Evolutionary conservation across 768 basidiomycete genomes (phyloP).

Genomic region (Exidia glandulosa): DNA sequence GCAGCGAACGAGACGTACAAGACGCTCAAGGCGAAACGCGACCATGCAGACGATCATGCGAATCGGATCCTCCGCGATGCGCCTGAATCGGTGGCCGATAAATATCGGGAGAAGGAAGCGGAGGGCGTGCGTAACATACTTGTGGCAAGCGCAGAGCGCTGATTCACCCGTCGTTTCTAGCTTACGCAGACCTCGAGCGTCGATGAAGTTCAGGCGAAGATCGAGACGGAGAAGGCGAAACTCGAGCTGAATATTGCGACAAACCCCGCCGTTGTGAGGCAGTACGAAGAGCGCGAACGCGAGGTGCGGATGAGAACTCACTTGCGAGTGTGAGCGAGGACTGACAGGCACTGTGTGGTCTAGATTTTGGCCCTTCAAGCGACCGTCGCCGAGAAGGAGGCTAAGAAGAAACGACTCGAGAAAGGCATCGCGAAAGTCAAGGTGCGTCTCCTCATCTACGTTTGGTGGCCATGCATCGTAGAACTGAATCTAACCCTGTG

Average conservation of each 20-base stretch:
- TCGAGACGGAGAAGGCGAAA: conserved; percentile 51
- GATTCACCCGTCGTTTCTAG: too few species aligned
- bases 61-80: too few species aligned
- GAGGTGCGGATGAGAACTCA: too few species aligned
- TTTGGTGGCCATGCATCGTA: background rate
- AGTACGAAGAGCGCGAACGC: conserved; percentile 64
- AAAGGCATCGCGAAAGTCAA: conserved; percentile 49
- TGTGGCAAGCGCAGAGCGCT: too few species aligned
- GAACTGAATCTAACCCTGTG: background rate
- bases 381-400: conserved; percentile 43
- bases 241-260: conserved; percentile 63
- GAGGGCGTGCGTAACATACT: too few species aligned
- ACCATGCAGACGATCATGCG: too few species aligned
- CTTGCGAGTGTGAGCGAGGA: too few species aligned
- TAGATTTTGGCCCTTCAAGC: conserved; percentile 57
- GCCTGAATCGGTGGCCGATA: too few species aligned
- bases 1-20: conserved; percentile 37
- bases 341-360: too few species aligned
- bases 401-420: conserved; percentile 40
- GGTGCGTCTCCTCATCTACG: conserved; percentile 28
- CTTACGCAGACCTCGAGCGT: too few species aligned
- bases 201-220: conserved; percentile 47
- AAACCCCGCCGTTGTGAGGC: conserved; percentile 65
- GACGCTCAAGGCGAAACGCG: conserved; percentile 23
- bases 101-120: too few species aligned